Conservation (phyloP, 805 yeast genomes). For the Naumovozyma dairenensis region DNA sequence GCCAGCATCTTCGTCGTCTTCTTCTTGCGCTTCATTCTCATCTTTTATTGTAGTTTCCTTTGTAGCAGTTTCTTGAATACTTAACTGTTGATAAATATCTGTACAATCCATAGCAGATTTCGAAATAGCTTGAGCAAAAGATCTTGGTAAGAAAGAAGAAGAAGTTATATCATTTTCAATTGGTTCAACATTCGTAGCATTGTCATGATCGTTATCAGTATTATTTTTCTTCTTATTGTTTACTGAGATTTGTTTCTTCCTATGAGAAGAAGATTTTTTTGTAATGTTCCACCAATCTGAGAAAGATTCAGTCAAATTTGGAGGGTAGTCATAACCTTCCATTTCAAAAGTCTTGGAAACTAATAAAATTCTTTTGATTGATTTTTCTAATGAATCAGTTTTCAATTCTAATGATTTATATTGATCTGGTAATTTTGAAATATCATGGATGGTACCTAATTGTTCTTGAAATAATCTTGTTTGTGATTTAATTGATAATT, state of each 20-base stretch:
- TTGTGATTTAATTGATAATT: slow-evolving; percentile 21
- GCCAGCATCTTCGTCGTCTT: background rate
- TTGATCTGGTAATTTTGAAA: slow-evolving; percentile 65
- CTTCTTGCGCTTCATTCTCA: slow-evolving; percentile 30
- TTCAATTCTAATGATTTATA: slow-evolving; percentile 57
- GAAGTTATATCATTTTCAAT: too few relatives aligned
- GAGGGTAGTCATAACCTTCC: slow-evolving; percentile 76
- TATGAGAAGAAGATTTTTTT: too few relatives aligned
- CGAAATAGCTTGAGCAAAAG: slow-evolving; percentile 62
- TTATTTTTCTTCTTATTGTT: slow-evolving; percentile 6
- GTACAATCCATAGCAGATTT: slow-evolving; percentile 45
- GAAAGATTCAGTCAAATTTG: slow-evolving; percentile 59
- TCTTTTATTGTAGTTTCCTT: slow-evolving; percentile 4
- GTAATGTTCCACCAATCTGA: slow-evolving; percentile 51
- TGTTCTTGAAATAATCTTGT: slow-evolving; percentile 41
- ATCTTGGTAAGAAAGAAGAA: slow-evolving; percentile 46
- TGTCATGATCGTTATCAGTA: slow-evolving; percentile 3
- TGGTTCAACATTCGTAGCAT: slow-evolving; percentile 5
- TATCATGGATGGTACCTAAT: slow-evolving; percentile 49
- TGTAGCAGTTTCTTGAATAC: slow-evolving; percentile 9
- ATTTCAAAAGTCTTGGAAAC: slow-evolving; percentile 58
- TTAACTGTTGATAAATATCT: slow-evolving; percentile 30
- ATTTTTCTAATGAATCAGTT: slow-evolving; percentile 53
- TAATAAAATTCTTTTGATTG: slow-evolving; percentile 43
- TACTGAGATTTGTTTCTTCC: too few relatives aligned